These are phyloP conservation scores for Hebeloma cylindrosporum DNA, from an alignment of 768 basidiomycete species.

Conservation along the genomic window DNA sequence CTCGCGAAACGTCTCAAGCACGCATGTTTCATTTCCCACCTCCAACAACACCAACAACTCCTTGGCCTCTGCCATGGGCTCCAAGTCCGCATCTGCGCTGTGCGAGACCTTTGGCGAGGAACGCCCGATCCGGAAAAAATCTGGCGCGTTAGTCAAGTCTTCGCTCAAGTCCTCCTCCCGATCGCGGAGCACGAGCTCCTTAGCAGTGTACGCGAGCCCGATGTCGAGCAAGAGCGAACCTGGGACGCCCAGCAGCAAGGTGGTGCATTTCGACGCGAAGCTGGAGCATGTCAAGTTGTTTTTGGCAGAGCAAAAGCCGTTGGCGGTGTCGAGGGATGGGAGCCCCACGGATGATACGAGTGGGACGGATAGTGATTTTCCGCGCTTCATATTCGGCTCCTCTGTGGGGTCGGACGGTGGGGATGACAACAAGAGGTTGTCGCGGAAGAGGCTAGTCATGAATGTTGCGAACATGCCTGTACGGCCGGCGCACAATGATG, in stretches of 20 bases:
- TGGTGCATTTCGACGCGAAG: constrained; percentile 90
- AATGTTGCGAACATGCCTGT: constrained; percentile 67
- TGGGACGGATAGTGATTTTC: constrained; percentile 77
- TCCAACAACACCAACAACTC: too few relatives aligned
- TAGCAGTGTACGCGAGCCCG: constrained; percentile 53
- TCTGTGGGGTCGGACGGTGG: constrained; percentile 8
- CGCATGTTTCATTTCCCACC: constrained; percentile 28
- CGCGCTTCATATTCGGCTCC: constrained; percentile 66
- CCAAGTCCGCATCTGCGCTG: constrained; percentile 24
- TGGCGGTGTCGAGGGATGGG: constrained; percentile 89
- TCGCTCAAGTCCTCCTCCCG: constrained; percentile 53
- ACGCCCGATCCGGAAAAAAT: constrained; percentile 82
- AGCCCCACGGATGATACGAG: constrained; percentile 84
- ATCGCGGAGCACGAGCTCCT: too few relatives aligned
- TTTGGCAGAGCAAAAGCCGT: constrained; percentile 90
- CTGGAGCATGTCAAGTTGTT: constrained; percentile 95
- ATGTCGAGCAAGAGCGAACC: constrained; percentile 71
- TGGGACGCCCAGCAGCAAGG: constrained; percentile 79
- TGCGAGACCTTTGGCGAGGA: constrained; percentile 32
- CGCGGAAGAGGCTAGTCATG: constrained; percentile 51
- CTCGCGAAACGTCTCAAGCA: constrained; percentile 30
- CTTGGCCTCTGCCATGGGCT: constrained; percentile 20
- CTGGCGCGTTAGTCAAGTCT: constrained; percentile 86
- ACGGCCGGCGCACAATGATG: constrained; percentile 37
- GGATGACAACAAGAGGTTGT: constrained; percentile 30